A percentile compares a stretch with the other conserved stretches of the same genome.
Conservation (phyloP, 805 yeast species). For the Kurtzmaniella cleridarum region DNA sequence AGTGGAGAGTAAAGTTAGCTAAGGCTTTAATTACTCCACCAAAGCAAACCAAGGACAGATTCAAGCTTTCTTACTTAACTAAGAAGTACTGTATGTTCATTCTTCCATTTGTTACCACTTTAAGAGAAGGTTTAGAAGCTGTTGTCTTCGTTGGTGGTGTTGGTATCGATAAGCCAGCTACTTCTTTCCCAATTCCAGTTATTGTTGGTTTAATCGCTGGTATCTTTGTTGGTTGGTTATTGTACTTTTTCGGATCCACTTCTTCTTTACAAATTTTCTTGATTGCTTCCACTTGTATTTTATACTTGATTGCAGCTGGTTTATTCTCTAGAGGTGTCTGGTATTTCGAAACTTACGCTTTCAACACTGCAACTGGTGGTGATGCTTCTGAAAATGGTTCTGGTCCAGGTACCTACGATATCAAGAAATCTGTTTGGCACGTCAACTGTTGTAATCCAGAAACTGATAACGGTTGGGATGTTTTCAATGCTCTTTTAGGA, state of each 20-base stretch:
- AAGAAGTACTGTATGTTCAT: conserved; percentile 83
- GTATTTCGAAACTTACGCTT: conserved; percentile 72
- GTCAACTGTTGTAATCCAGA: conserved; percentile 97
- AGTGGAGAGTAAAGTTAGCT: conserved; percentile 96
- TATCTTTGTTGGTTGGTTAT: conserved; percentile 55
- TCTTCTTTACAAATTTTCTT: conserved; percentile 84
- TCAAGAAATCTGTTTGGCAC: conserved; percentile 81
- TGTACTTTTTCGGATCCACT: conserved; percentile 79
- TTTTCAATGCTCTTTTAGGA: conserved; percentile 88
- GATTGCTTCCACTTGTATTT: conserved; percentile 79
- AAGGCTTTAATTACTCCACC: conserved; percentile 66
- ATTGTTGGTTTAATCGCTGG: conserved; percentile 83
- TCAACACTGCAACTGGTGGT: conserved; percentile 73
- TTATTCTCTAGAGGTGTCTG: conserved; percentile 90
- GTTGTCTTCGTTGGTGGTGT: conserved; percentile 44
- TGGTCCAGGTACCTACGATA: conserved; percentile 94
- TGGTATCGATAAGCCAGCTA: conserved; percentile 29
- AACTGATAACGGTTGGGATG: conserved; percentile 92
- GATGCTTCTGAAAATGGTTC: conserved; percentile 90
- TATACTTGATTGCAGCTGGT: conserved; percentile 89
- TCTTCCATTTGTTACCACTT: conserved; percentile 82
- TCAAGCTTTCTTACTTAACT: conserved; percentile 27
- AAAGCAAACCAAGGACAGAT: conserved; percentile 42
- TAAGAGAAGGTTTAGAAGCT: conserved; percentile 84
- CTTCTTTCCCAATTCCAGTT: conserved; percentile 90